A percentile compares a stretch with the other conserved stretches of the same genome.
Conservation (phyloP, 345 rosid species). For the Gossypium bickii region DNA sequence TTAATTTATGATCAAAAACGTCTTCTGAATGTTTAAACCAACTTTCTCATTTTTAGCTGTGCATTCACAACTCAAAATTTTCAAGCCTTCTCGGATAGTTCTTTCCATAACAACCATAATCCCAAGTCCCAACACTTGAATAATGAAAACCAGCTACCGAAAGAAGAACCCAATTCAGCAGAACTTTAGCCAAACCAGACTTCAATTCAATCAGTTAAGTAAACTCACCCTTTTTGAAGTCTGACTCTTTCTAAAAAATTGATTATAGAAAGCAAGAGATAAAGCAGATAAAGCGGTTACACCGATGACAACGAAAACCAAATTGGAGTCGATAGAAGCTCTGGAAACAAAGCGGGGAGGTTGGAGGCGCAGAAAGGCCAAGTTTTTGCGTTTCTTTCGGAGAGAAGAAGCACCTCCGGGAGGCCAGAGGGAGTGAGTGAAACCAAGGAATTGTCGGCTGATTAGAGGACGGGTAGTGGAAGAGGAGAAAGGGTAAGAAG, state of each 20-base stretch:
- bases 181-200: neutral
- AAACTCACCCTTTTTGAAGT: slow-evolving; percentile 32
- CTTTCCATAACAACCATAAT: neutral
- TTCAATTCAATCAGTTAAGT: neutral
- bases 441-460: slow-evolving; percentile 54
- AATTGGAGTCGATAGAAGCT: slow-evolving; percentile 49
- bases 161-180: neutral
- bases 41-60: neutral
- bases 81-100: neutral
- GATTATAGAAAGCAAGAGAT: slow-evolving; percentile 47
- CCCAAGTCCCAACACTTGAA: neutral
- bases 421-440: slow-evolving; percentile 42
- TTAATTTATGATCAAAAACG: neutral
- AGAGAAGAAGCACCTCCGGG: slow-evolving; percentile 31
- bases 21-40: neutral
- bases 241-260: slow-evolving; percentile 25
- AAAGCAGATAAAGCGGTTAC: slow-evolving; percentile 58
- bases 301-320: slow-evolving; percentile 48
- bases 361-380: slow-evolving; percentile 17
- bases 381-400: slow-evolving; percentile 25
- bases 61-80: neutral
- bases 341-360: slow-evolving; percentile 38
- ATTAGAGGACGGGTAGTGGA: slow-evolving; percentile 29
- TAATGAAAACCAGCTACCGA: neutral
- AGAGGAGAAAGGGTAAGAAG: slow-evolving; percentile 32